phyloP scores from a whole-genome alignment of 768 basidiomycete genomes.

The Auriculariales sp. region DNA sequence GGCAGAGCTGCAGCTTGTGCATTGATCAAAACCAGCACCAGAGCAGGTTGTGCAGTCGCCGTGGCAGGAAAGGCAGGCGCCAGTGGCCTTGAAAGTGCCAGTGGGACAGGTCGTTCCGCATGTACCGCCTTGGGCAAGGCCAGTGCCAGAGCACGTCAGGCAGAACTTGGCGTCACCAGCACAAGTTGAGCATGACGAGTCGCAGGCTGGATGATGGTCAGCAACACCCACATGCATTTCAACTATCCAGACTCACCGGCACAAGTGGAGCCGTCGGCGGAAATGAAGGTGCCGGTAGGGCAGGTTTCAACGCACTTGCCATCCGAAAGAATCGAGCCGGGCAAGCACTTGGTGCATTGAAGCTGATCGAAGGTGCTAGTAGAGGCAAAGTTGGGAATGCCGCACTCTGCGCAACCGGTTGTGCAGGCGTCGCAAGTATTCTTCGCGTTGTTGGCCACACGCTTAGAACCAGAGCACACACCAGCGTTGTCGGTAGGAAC shows the following conservation, averaged over 20 bases:
- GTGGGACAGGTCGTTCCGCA: slow-evolving; percentile 67
- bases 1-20: slow-evolving; percentile 49
- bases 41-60: slow-evolving; percentile 77
- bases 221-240: background rate
- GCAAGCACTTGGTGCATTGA: slow-evolving; percentile 66
- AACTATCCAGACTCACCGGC: slow-evolving; percentile 35
- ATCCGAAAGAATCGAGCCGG: slow-evolving; percentile 56
- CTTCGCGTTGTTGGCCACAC: slow-evolving; percentile 73
- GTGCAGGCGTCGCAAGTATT: slow-evolving; percentile 79
- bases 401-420: slow-evolving; percentile 65
- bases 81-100: slow-evolving; percentile 49
- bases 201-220: slow-evolving; percentile 33
- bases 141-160: slow-evolving; percentile 50
- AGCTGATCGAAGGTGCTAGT: slow-evolving; percentile 49
- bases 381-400: slow-evolving; percentile 54
- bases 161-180: slow-evolving; percentile 54
- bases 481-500: slow-evolving; percentile 52
- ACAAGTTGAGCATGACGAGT: slow-evolving; percentile 62
- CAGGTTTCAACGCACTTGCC: slow-evolving; percentile 60
- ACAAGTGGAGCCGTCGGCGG: slow-evolving; percentile 61
- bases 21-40: slow-evolving; percentile 66
- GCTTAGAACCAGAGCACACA: slow-evolving; percentile 52
- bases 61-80: slow-evolving; percentile 63
- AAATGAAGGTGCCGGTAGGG: slow-evolving; percentile 58
- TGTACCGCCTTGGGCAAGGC: slow-evolving; percentile 55